Evolutionary conservation across 257 asterid species (phyloP).

Genomic region (Gynochthodes officinalis): DNA sequence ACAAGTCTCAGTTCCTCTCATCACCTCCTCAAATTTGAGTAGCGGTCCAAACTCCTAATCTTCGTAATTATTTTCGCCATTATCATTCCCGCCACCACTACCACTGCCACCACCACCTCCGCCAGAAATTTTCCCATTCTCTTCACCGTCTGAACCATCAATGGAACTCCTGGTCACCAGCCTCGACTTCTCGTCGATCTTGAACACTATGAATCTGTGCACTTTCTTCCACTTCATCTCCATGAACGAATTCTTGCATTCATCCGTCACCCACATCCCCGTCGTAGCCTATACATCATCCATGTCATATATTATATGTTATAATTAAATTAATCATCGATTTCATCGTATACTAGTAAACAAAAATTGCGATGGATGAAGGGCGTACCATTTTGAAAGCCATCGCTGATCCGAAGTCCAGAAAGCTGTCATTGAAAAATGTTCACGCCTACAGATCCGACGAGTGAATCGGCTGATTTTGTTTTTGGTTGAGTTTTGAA

Average conservation of each 20-base stretch:
- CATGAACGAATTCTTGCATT: conserved; percentile 83
- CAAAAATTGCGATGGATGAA: too few relatives aligned
- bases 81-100: conserved; percentile 44
- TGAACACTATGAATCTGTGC: conserved; percentile 75
- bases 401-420: too few relatives aligned
- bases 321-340: too few relatives aligned
- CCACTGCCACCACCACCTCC: conserved; percentile 47
- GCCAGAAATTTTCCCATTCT: conserved; percentile 49
- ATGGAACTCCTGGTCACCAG: conserved; percentile 17
- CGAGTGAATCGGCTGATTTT: too few relatives aligned
- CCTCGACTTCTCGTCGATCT: conserved; percentile 68
- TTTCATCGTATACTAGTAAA: too few relatives aligned
- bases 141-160: conserved; percentile 29
- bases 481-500: too few relatives aligned
- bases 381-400: too few relatives aligned
- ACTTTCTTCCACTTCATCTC: conserved; percentile 93
- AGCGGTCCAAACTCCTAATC: conserved; percentile 83
- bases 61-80: conserved; percentile 51
- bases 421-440: too few relatives aligned
- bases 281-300: conserved; percentile 72
- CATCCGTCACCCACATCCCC: conserved; percentile 88
- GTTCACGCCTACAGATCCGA: too few relatives aligned
- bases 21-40: conserved; percentile 84
- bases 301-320: too few relatives aligned
- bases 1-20: conserved; percentile 67